Evolutionary conservation across 257 asterid species (phyloP), one percentile per base, ranked within the genome.

Genomic region (Scutellaria baicalensis): DNA sequence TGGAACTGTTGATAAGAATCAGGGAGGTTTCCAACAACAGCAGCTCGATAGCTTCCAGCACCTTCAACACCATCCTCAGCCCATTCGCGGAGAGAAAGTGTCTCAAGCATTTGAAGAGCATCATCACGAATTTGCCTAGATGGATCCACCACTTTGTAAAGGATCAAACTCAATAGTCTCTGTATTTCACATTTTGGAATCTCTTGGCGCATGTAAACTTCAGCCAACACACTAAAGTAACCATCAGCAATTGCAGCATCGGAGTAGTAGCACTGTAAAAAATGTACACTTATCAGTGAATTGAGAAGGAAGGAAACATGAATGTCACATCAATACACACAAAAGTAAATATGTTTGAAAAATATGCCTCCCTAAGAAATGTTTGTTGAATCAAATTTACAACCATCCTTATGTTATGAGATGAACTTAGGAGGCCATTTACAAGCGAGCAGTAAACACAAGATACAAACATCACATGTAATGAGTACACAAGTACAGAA

Each of bases 61-160:
- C 89, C 82, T 71, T 94, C 99, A 51, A 78, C 72, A 72, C 99
- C 99, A 81, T 94, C 96, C 84, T 89, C 99, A 10, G 97, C 97
- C 99, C 99, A 94, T 78, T 89, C 97, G 50, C 96, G 97, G 64
- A 86, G 77, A 68, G 99, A 91, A 66, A 94, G 96, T n/a, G 97
- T 94, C 84, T 94, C 99, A 8, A 94, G 99, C 97, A 91, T 94
- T 81, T 94, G 99, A 78, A 94, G 99, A 73, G 99, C 99, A 75
- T 94, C 97, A 57, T 94, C 99, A 35, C 99, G 97, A 73, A 94
- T 94, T 83, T 94, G 99, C 76, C 97, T 80, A 9, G 99, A 91
- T 67, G 97, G 99, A 73, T 94, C 99, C 76, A 94, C 99, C 83
- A 94, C 99, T 85, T 94, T 94, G 87, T 94, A 94, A 48, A 91